Base-by-base conservation (phyloP, 768 basidiomycete species). In the Astraeus odoratus region DNA sequence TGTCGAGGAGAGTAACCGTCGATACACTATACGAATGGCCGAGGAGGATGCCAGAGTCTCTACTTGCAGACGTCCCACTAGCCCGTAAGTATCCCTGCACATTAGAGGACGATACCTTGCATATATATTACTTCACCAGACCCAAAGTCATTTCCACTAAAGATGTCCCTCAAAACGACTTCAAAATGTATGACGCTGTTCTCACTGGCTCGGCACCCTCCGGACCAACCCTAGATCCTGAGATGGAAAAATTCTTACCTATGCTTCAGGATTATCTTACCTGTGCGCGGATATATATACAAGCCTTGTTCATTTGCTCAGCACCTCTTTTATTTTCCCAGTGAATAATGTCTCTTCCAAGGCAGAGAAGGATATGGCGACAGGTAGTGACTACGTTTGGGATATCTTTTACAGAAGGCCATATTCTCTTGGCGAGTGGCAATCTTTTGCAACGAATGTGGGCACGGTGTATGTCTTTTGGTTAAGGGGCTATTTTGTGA, bases 341-440 rank as follows among this genome's bases (percentile, higher is more conserved):
- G 64, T 68, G 24, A 59, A 58, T 36, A 59, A 63, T 1, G 45
- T 54, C 5, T n/a, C 51, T 8, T 48, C 52, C 48, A n/a, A 41
- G 19, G 9, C 36, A 27, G 25, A 29, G 23, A 12, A 35, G 10
- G 16, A 45, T 34, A 26, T 13, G 5, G 1, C 30, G 12, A 18
- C 53, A 46, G n/a, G 59, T 4, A 73, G 73, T 22, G 87, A 88
- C 53, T 90, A 86, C 51, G 87, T 90, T 19, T 89, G 82, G 78
- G 87, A 90, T 55, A 77, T 90, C 18, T 90, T 88, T 57, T 88
- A 86, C 53, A 83, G 83, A 51, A 71, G 80, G 19, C 80, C 81
- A 0, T 71, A 73, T 16, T 72, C 77, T 9, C 59, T 78, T 31
- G 71, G 70, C 15, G 80, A 83, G 61, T 80, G 81, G 74, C 77